Conservation (phyloP, 2,329 filamentous ascomycete species). For the Hypoxylon sp. region DNA sequence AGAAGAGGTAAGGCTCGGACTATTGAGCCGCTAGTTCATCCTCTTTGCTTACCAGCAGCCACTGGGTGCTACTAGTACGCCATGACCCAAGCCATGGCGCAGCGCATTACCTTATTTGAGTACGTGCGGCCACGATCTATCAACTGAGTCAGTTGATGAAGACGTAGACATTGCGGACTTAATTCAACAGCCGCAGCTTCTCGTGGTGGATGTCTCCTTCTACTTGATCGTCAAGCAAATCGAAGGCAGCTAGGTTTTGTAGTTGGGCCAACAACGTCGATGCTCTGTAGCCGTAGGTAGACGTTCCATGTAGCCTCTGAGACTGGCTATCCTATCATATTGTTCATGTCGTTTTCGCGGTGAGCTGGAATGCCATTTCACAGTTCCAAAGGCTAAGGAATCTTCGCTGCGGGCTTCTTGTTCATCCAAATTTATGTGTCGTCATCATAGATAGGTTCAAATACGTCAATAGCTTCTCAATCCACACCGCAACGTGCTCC, state of each 20-base stretch:
- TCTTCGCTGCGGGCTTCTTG: neutral
- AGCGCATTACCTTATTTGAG: neutral
- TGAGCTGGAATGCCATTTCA: neutral
- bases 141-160: neutral
- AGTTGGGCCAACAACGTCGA: neutral
- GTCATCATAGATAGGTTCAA: neutral
- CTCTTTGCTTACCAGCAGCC: neutral
- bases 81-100: neutral
- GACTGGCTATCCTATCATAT: neutral
- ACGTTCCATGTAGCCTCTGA: neutral
- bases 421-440: neutral
- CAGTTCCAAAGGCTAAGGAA: neutral
- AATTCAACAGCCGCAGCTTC: neutral
- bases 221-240: neutral
- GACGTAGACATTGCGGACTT: neutral
- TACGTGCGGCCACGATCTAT: neutral
- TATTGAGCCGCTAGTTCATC: conserved; percentile 3
- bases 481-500: neutral
- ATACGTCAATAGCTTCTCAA: neutral
- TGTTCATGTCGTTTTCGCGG: neutral
- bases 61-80: neutral
- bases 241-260: neutral
- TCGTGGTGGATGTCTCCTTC: neutral
- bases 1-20: neutral
- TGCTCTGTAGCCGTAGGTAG: neutral